phyloP scores from a whole-genome alignment of 2,329 filamentous ascomycete species.

The Penicillium fuscoglaucum region DNA sequence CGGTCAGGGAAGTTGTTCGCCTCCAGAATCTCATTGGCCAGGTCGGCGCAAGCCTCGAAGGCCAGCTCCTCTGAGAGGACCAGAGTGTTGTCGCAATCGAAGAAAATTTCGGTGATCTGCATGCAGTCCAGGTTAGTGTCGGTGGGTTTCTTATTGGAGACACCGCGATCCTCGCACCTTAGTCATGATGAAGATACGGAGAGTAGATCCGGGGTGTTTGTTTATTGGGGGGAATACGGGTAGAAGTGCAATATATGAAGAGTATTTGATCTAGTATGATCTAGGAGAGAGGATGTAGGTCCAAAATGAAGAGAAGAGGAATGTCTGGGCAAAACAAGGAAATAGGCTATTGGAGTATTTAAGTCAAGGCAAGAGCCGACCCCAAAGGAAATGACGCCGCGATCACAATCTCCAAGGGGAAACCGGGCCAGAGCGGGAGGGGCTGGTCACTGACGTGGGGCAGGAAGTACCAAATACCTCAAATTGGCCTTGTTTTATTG shows the following conservation, averaged over 20 bases:
- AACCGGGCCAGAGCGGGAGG: conserved; percentile 19
- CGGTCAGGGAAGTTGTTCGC: conserved; percentile 63
- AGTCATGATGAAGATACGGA: conserved; percentile 31
- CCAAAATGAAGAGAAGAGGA: not conserved
- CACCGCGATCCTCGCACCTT: conserved; percentile 30
- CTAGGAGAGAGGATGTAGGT: not conserved
- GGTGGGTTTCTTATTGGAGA: conserved; percentile 7
- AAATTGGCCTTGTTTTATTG: rapidly evolving
- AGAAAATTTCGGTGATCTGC: conserved; percentile 69
- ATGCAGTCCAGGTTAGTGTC: conserved; percentile 17
- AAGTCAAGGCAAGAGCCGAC: conserved; percentile 9
- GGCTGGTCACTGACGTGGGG: conserved; percentile 4
- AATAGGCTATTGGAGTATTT: conserved; percentile 11
- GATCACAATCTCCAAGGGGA: conserved; percentile 8
- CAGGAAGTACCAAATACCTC: conserved; percentile 12
- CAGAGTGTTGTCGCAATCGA: conserved; percentile 84
- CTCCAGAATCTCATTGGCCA: conserved; percentile 81
- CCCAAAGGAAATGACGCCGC: conserved; percentile 22
- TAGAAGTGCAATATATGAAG: not conserved
- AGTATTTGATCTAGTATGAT: not conserved
- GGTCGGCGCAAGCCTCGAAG: conserved; percentile 85
- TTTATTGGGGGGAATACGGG: conserved; percentile 2
- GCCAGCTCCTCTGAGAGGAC: conserved; percentile 87
- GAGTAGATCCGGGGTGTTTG: conserved; percentile 4
- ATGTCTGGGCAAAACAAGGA: conserved; percentile 6